Percentiles rank a stretch among this genome's conserved stretches.
These are phyloP conservation scores for Thinopyrum obtusiflorum DNA, from an alignment of 202 grass and related monocot species.

Conservation along the genomic window DNA sequence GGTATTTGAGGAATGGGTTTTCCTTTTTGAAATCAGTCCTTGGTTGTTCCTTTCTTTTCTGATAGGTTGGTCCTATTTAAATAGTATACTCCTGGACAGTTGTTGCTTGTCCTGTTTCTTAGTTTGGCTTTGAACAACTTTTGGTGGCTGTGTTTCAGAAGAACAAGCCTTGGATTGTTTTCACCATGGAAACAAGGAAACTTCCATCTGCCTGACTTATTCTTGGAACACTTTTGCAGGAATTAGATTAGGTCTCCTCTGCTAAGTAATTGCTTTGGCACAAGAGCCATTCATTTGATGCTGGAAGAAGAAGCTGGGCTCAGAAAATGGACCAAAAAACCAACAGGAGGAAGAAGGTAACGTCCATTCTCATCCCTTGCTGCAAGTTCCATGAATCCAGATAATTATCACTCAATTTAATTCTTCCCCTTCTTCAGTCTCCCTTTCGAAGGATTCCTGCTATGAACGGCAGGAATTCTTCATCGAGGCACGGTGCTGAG, in stretches of 20 bases:
- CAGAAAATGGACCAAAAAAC: conserved; percentile 52
- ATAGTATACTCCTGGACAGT: neutral
- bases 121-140: neutral
- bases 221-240: conserved; percentile 24
- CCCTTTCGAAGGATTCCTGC: conserved; percentile 30
- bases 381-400: neutral
- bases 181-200: conserved; percentile 11
- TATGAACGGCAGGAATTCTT: conserved; percentile 23
- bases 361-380: neutral
- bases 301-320: conserved; percentile 2
- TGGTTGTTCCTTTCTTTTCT: neutral
- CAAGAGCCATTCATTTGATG: neutral
- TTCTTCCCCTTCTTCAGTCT: conserved; percentile 28
- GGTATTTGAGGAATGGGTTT: neutral
- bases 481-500: neutral
- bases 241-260: neutral
- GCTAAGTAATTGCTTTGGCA: neutral
- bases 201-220: conserved; percentile 16
- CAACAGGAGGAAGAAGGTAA: conserved; percentile 56
- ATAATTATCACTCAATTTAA: neutral
- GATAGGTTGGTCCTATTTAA: conserved; percentile 25
- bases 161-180: conserved; percentile 13
- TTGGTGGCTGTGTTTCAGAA: neutral
- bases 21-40: neutral
- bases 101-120: conserved; percentile 24